A percentile compares a stretch with the other conserved stretches of the same genome.
Evolutionary conservation across 73 alveolate species (phyloP).

Genomic region (Tetrahymena borealis): DNA sequence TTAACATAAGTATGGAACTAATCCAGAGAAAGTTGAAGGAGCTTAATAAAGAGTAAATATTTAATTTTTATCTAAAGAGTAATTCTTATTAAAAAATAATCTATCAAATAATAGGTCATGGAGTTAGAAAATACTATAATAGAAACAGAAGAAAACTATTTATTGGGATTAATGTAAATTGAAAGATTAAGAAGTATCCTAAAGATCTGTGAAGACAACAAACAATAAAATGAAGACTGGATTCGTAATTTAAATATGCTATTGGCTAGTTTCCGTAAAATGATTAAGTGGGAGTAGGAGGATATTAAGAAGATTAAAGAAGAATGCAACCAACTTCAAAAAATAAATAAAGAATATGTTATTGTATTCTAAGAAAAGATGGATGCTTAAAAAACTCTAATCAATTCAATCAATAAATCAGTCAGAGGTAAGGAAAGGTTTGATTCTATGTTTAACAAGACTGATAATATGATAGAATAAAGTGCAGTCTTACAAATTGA

Average conservation of each 20-base stretch:
- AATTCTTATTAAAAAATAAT: not conserved
- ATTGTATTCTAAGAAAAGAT: constrained; percentile 45
- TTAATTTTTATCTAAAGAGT: not conserved
- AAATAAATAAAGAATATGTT: constrained; percentile 11
- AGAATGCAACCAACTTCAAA: constrained; percentile 16
- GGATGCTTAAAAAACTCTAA: constrained; percentile 40
- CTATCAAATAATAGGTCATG: constrained; percentile 13
- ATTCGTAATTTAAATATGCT: constrained; percentile 47
- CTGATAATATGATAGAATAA: not conserved
- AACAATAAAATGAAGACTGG: constrained; percentile 64
- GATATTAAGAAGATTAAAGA: constrained; percentile 25
- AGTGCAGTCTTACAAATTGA: not conserved
- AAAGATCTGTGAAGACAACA: constrained; percentile 51
- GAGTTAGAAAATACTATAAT: constrained; percentile 24
- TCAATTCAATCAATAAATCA: constrained; percentile 27
- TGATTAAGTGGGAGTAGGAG: constrained; percentile 43
- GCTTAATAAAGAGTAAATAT: constrained; percentile 11
- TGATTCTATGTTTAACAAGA: constrained; percentile 3
- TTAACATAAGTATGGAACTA: constrained; percentile 12
- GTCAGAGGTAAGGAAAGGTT: constrained; percentile 41
- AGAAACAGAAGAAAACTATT: constrained; percentile 49
- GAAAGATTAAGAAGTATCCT: constrained; percentile 46
- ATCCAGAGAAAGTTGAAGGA: constrained; percentile 12
- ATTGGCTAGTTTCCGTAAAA: constrained; percentile 44
- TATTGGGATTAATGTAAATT: constrained; percentile 48